Conservation (phyloP, 257 asterid species). For the Asclepias syriaca region DNA sequence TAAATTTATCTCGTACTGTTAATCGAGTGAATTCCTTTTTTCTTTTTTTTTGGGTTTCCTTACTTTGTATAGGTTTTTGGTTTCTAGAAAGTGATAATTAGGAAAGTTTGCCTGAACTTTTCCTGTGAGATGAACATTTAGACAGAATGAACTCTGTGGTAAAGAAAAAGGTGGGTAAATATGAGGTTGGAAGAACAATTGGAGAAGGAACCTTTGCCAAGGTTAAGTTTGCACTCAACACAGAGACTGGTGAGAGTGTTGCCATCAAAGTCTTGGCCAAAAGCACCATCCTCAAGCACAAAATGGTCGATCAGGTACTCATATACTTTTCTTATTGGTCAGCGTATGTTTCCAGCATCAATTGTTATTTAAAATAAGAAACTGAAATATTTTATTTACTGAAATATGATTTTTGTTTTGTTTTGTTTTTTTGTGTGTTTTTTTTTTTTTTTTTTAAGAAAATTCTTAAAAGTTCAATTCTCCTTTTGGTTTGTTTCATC, state of each 20-base stretch:
- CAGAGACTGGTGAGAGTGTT: conserved; percentile 64
- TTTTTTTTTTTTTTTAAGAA: background rate
- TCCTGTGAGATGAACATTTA: conserved; percentile 34
- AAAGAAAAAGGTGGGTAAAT: conserved; percentile 73
- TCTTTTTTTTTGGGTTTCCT: background rate
- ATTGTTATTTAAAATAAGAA: background rate
- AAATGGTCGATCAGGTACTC: conserved; percentile 85
- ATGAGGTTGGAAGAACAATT: conserved; percentile 81
- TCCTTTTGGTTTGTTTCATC: background rate
- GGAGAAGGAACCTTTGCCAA: conserved; percentile 94
- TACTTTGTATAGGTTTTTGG: background rate
- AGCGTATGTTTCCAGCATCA: background rate
- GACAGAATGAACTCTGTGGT: conserved; percentile 43
- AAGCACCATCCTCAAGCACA: conserved; percentile 80
- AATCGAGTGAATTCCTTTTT: background rate
- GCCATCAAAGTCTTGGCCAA: conserved; percentile 87
- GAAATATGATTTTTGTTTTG: too few species aligned
- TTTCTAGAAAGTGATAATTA: background rate
- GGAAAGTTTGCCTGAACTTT: background rate
- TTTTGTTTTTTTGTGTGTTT: background rate
- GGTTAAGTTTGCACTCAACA: conserved; percentile 81
- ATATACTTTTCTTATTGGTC: background rate
- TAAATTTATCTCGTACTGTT: background rate
- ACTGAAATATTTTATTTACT: background rate
- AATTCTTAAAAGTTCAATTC: background rate